Evolutionary conservation across 345 rosid genomes (phyloP).

Genomic region (Hirschfeldia incana): DNA sequence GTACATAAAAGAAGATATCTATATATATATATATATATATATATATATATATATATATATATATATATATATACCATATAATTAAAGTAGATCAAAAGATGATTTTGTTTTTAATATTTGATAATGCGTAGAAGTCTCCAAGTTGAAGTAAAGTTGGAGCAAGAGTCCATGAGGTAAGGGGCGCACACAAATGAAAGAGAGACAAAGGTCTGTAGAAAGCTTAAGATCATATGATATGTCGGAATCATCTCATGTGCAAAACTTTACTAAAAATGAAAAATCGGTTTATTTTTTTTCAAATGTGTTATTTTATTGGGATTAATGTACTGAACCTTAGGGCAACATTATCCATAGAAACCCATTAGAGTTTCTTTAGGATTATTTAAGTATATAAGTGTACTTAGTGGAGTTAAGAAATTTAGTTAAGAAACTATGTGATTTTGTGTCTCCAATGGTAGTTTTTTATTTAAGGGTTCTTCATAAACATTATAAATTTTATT

Average conservation of each 20-base stretch:
- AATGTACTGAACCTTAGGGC: background rate
- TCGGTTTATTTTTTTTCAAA: background rate
- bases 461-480: too few species aligned
- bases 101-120: background rate
- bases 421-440: too few species aligned
- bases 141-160: constrained; percentile 26
- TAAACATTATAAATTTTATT: too few species aligned
- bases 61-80: too few species aligned
- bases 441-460: too few species aligned
- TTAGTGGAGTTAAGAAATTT: too few species aligned
- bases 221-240: constrained; percentile 42
- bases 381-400: too few species aligned
- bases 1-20: background rate
- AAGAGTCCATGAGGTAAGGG: constrained; percentile 31
- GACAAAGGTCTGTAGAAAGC: constrained; percentile 39
- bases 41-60: too few species aligned
- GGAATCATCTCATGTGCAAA: constrained; percentile 42
- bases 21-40: too few species aligned
- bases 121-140: constrained; percentile 6
- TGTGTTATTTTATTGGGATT: background rate
- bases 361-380: too few species aligned
- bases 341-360: too few species aligned
- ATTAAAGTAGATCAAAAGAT: too few species aligned
- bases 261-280: background rate
- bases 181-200: constrained; percentile 31